These are phyloP conservation scores for Mortierella sp. DNA, from an alignment of 371 early-diverging fungal genomes.

Conservation along the genomic window DNA sequence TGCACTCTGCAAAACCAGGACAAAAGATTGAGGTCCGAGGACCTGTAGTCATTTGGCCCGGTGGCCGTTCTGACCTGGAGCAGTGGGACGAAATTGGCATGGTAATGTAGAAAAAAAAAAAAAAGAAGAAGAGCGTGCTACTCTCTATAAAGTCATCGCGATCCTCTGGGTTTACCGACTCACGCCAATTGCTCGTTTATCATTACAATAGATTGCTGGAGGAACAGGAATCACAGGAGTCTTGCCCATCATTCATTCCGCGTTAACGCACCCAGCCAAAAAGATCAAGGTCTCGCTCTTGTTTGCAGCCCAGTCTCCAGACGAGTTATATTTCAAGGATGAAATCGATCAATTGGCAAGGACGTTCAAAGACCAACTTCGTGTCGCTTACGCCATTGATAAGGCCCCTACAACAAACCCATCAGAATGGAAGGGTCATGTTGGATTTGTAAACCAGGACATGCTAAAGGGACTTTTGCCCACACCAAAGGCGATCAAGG, in stretches of 20 bases:
- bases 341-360: constrained; percentile 47
- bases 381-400: constrained; percentile 44
- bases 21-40: constrained; percentile 53
- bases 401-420: constrained; percentile 1
- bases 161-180: background rate
- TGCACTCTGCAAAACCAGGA: constrained; percentile 43
- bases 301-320: constrained; percentile 45
- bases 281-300: constrained; percentile 45
- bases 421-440: constrained; percentile 30
- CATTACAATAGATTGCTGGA: constrained; percentile 42
- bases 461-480: constrained; percentile 42
- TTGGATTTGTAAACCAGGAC: constrained; percentile 34
- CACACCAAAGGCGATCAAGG: constrained; percentile 10
- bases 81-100: constrained; percentile 57
- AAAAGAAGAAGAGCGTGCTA: background rate
- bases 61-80: constrained; percentile 29
- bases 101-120: constrained; percentile 21
- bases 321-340: constrained; percentile 53
- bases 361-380: constrained; percentile 26
- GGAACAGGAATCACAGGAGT: constrained; percentile 54
- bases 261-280: constrained; percentile 31
- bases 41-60: constrained; percentile 52
- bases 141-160: too few relatives aligned
- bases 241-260: constrained; percentile 50
- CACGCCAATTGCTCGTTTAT: background rate